Evolutionary conservation across 768 basidiomycete genomes (phyloP), one percentile per base, ranked within the genome.

Genomic region (Lanmaoa rubissima): DNA sequence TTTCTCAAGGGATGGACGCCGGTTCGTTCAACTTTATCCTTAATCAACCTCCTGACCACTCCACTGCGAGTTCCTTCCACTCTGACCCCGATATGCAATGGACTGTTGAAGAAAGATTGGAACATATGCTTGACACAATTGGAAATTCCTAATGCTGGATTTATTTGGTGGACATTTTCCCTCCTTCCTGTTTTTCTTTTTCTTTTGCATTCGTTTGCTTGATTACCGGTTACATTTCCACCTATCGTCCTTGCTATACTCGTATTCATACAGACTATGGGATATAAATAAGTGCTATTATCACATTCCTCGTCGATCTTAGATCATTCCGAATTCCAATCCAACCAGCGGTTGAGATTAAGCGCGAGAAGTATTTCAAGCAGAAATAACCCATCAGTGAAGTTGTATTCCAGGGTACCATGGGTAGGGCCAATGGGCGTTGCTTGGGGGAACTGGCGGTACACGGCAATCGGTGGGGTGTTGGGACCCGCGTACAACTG

Each of bases 21-120:
- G 92, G 90, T 45, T 87, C 90, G 38, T 92, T 92, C 78, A 92
- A 92, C 66, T 83, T 92, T 66, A 66, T 79, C 38, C 81, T 84
- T 13, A 71, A 76, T 61, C 61, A 68, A 51, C 55, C 61, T 36
- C 66, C 75, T 72, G 75, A 76, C 50, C 85, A 85, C 61, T 86
- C 89, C 19, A 72, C 80, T 17, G 76, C 87, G 28, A 85, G 83
- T 40, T 88, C 88, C 19, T 49, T 77, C 40, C 76, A 86, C 58
- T 84, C 89, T 32, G 83, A 82, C 42, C 73, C 80, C 59, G 85
- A 87, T 51, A 73, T 77, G 53, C 77, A 83, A 58, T 86, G 85
- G 84, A 86, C 85, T 21, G 81, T 90, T 9, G 90, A 92, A 70
- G 90, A 92, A 68, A 79, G 82, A 59, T 72, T 89, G 53, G 90